phyloP scores from a whole-genome alignment of 495 filamentous ascomycete genomes.

The Aspergillus conjunctus region DNA sequence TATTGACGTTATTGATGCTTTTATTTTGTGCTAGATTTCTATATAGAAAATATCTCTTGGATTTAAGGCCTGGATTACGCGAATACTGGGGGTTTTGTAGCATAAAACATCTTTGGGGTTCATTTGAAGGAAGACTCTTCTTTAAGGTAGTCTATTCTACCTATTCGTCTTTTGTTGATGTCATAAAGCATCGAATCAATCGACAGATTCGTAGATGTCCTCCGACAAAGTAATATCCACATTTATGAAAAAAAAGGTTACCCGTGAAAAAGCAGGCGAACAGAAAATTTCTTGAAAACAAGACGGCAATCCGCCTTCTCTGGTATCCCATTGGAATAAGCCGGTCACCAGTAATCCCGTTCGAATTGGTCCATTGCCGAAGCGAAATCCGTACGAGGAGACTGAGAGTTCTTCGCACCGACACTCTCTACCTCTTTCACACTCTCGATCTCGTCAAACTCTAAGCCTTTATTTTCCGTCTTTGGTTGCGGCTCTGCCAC shows the following conservation, averaged over 20 bases:
- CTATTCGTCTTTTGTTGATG: no score
- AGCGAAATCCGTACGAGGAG: neutral
- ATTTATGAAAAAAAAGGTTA: no score
- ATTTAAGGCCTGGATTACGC: neutral
- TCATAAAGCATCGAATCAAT: no score
- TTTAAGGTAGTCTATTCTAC: no score
- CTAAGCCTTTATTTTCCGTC: conserved; percentile 6
- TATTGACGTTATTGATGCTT: conserved; percentile 5
- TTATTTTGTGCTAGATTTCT: conserved; percentile 11
- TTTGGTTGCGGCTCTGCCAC: neutral
- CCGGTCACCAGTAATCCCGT: conserved; percentile 21
- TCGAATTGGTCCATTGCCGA: conserved; percentile 5
- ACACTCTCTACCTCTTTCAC: conserved; percentile 28
- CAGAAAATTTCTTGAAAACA: no score
- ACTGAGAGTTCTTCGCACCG: neutral
- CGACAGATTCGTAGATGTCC: no score
- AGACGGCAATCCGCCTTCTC: no score
- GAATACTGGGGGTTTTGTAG: neutral
- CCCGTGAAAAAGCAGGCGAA: no score
- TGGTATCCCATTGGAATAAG: no score
- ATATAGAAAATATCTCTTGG: neutral
- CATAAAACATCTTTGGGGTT: conserved; percentile 1
- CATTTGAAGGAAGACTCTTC: neutral
- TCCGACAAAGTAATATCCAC: no score
- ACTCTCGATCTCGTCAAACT: conserved; percentile 26